These are phyloP conservation scores for Lodderomyces oxycetoniae DNA, from an alignment of 1,139 yeast species.

Conservation along the genomic window DNA sequence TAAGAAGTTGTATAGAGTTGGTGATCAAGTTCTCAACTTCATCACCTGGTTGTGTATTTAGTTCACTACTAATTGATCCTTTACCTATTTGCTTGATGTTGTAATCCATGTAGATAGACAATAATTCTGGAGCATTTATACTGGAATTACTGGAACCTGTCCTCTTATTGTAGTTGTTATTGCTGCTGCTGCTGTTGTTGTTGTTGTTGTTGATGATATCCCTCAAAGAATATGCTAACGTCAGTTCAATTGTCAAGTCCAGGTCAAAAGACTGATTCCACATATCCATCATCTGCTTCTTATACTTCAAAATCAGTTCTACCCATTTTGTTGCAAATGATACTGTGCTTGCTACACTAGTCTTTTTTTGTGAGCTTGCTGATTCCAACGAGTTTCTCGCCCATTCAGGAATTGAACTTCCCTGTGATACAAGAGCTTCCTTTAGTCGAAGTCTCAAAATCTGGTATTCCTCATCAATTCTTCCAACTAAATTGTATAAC, in stretches of 20 bases:
- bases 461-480: slow-evolving; percentile 52
- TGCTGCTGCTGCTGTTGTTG: slow-evolving; percentile 23
- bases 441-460: slow-evolving; percentile 49
- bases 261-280: slow-evolving; percentile 44
- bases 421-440: slow-evolving; percentile 42
- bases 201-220: slow-evolving; percentile 49
- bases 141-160: slow-evolving; percentile 12
- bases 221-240: slow-evolving; percentile 59
- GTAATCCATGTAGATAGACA: slow-evolving; percentile 74
- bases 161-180: slow-evolving; percentile 24
- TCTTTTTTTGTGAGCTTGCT: slow-evolving; percentile 8
- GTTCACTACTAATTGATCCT: slow-evolving; percentile 17
- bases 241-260: slow-evolving; percentile 48
- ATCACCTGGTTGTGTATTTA: slow-evolving; percentile 38
- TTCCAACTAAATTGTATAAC: slow-evolving; percentile 46
- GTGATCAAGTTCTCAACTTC: slow-evolving; percentile 53
- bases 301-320: slow-evolving; percentile 50
- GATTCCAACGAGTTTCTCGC: slow-evolving; percentile 21
- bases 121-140: slow-evolving; percentile 60
- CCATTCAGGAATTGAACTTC: slow-evolving; percentile 24
- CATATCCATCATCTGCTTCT: slow-evolving; percentile 48
- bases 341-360: slow-evolving; percentile 23
- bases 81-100: slow-evolving; percentile 58
- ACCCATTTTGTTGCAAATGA: slow-evolving; percentile 70
- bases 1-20: slow-evolving; percentile 57